A percentile compares a stretch with the other conserved stretches of the same genome.
These are phyloP conservation scores for Lithocarpus polystachyus DNA, from an alignment of 306 rosid species.

Conservation along the genomic window DNA sequence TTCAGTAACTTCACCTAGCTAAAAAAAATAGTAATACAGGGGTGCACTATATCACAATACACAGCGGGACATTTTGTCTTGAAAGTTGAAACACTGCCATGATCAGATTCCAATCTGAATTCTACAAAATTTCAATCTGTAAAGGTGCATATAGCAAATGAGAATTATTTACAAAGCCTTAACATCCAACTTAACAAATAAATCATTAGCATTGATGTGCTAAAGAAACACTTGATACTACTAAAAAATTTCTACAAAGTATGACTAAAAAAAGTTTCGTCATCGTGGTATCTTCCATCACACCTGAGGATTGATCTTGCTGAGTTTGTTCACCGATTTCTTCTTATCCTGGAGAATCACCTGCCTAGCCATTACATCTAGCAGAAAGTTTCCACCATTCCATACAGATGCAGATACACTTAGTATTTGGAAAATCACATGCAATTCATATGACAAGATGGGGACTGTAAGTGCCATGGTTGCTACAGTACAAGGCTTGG, in stretches of 20 bases:
- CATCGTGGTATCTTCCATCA: neutral
- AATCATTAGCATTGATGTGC: neutral
- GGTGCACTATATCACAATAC: neutral
- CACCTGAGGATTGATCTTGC: slow-evolving; percentile 21
- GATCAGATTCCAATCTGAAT: neutral
- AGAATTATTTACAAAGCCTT: neutral
- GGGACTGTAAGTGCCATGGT: slow-evolving; percentile 92
- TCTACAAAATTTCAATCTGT: neutral
- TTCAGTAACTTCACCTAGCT: neutral
- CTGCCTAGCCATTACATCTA: slow-evolving; percentile 94
- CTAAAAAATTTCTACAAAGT: slow-evolving; percentile 28
- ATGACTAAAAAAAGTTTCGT: neutral
- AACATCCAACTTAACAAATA: neutral
- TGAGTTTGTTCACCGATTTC: slow-evolving; percentile 46
- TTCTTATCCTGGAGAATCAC: slow-evolving; percentile 83
- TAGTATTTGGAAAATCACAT: slow-evolving; percentile 69
- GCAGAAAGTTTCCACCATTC: slow-evolving; percentile 93
- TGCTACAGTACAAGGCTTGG: slow-evolving; percentile 75
- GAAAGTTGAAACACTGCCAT: no score
- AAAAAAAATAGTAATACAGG: neutral
- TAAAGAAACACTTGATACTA: neutral
- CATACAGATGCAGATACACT: slow-evolving; percentile 83
- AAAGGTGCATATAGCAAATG: neutral
- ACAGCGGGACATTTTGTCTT: neutral
- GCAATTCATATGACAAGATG: slow-evolving; percentile 72